Evolutionary conservation across 495 filamentous ascomycete genomes (phyloP), one percentile per base, ranked within the genome.

Genomic region (Penicillium atrosanguineum): DNA sequence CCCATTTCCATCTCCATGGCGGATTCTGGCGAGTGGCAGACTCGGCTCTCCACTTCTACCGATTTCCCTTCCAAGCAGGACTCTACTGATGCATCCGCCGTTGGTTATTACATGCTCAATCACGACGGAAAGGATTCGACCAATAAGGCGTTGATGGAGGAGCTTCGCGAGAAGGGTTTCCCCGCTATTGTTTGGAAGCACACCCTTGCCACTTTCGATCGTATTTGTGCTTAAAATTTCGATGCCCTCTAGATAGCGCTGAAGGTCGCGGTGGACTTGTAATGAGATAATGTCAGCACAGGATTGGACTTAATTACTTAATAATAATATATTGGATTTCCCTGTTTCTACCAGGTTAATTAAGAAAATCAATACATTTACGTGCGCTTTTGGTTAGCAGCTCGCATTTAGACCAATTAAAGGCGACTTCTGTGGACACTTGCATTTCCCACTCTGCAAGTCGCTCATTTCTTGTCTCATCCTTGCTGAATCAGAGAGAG

Each of bases 71-170:
- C 55, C 2, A 61, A 66, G 14, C 59, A 69, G 36, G 50, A 44
- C 0, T 14, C 31, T 15, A 14, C 11, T 12, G 31, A 12, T 34
- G 31, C 11, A 34, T 79, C 75, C 0, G 72, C 75, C 0, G 72
- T 69, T 41, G 79, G 81, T 1, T 73, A 71, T 26, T 84, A 84
- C 62, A 69, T 71, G 7, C 58, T 82, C 12, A 72, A 68, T 26
- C 61, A 63, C 48, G 62, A 80, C 23, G 72, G 71, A 1, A 72
- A 78, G 48, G 60, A 70, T 54, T 54, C 67, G 1, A 69, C 68
- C 40, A 70, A 73, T 12, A 48, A 65, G 43, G 60, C 63, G 23
- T 39, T 77, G 7, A 52, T 83, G 53, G 59, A 49, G 18, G 46
- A 61, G n/a, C 60, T 71, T 38, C 68, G 70, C 46, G 57, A 66